phyloP scores from a whole-genome alignment of 192 early-diverging fungal genomes.

The Podila clonocystis region DNA sequence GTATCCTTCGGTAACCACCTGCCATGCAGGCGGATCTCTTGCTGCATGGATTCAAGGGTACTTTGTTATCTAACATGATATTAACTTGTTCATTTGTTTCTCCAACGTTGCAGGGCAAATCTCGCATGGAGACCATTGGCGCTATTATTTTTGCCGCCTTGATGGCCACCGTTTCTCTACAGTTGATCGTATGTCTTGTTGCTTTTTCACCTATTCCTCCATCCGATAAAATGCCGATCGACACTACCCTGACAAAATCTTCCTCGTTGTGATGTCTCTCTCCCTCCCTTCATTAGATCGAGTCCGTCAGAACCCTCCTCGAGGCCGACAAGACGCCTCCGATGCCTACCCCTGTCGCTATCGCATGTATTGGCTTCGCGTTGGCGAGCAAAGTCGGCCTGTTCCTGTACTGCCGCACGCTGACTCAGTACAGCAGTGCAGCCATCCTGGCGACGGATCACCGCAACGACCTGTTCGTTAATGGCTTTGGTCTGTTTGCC shows the following conservation, averaged over 20 bases:
- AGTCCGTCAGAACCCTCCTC: slow-evolving; percentile 69
- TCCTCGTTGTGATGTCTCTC: not conserved
- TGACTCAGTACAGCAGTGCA: slow-evolving; percentile 69
- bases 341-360: slow-evolving; percentile 56
- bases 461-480: slow-evolving; percentile 79
- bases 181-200: slow-evolving; percentile 63
- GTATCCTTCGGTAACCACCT: slow-evolving; percentile 69
- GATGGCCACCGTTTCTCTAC: slow-evolving; percentile 79
- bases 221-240: not conserved
- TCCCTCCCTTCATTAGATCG: slow-evolving; percentile 51
- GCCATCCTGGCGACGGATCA: slow-evolving; percentile 76
- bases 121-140: slow-evolving; percentile 80
- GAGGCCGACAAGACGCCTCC: slow-evolving; percentile 54
- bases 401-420: slow-evolving; percentile 73
- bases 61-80: not conserved
- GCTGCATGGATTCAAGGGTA: not conserved
- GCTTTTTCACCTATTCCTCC: not conserved
- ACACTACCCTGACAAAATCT: not conserved
- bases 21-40: not conserved
- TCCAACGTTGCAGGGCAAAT: slow-evolving; percentile 61
- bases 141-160: slow-evolving; percentile 82
- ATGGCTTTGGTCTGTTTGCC: slow-evolving; percentile 75
- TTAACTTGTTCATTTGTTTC: not conserved
- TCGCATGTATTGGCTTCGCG: slow-evolving; percentile 63
- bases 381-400: slow-evolving; percentile 71